Evolutionary conservation across 2,329 filamentous ascomycete species (phyloP), one percentile per base, ranked within the genome.

Genomic region (Sporothrix humicola): DNA sequence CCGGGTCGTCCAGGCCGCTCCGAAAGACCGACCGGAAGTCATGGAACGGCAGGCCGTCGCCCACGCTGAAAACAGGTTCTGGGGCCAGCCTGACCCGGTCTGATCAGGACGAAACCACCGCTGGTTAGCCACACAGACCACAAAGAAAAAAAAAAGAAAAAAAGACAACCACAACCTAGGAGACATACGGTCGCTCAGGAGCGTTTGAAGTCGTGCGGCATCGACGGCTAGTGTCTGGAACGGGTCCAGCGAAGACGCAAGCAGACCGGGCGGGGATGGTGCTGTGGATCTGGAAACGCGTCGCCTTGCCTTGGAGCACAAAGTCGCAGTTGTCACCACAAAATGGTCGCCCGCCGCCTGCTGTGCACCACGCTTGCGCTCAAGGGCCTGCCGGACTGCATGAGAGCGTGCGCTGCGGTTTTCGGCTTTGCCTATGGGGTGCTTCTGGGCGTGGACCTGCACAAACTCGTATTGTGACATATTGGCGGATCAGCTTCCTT

Each of bases 171-270:
- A n/a, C n/a, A n/a, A n/a, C n/a, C n/a, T n/a, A n/a, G n/a, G n/a
- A n/a, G n/a, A 56, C 52, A 56, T 56, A 56, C 52, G 52, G n/a
- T 56, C 52, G 52, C 52, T 56, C 6, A 56, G 52, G 6, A 56
- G n/a, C 0, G 52, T 26, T 56, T 56, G 52, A 1, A 56, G 52
- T 23, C 52, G 52, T 23, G n/a, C 52, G 5, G 52, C 52, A 23
- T 56, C 52, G 52, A 56, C 52, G 3, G 52, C 52, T n/a, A 56
- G 52, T 56, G 52, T 56, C 52, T 56, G 52, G n/a, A 56, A 56
- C 52, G 52, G 52, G 52, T 56, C 52, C 52, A 56, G 52, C n/a
- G 52, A 56, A 3, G 52, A 23, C 52, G 52, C 52, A 23, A 56
- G n/a, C 52, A 23, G 52, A 23, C n/a, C 26, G 52, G 52, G n/a